A percentile compares a stretch with the other conserved stretches of the same genome.
Evolutionary conservation across 306 rosid genomes (phyloP).

Genomic region (Prunus dulcis): DNA sequence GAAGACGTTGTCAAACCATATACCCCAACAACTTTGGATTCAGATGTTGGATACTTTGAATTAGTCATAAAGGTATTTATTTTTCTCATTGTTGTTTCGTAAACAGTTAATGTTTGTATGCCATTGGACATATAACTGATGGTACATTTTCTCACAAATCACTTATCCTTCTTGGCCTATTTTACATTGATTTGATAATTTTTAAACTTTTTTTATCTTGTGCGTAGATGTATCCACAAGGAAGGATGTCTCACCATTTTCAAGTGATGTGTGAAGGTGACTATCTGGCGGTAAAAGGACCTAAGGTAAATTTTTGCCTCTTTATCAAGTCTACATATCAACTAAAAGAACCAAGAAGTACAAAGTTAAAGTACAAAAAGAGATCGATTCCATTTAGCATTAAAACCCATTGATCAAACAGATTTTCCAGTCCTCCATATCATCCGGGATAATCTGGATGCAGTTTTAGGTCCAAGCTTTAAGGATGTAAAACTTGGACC

Average conservation of each 20-base stretch:
- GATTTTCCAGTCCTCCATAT: neutral
- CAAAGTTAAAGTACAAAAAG: neutral
- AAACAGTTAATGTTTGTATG: too few relatives aligned
- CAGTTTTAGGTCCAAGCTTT: neutral
- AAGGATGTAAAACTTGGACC: neutral
- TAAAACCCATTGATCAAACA: neutral
- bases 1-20: constrained; percentile 62
- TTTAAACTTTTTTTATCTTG: neutral
- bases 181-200: neutral
- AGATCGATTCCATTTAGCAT: neutral
- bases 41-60: constrained; percentile 68
- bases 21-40: constrained; percentile 80
- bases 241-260: constrained; percentile 84
- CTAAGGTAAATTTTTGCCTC: constrained; percentile 44
- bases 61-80: constrained; percentile 60
- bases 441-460: neutral
- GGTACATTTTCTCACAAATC: neutral
- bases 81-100: neutral
- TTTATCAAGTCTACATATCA: neutral
- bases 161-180: neutral
- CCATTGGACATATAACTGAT: neutral
- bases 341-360: neutral
- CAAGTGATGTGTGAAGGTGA: constrained; percentile 67
- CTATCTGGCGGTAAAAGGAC: constrained; percentile 59
- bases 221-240: constrained; percentile 70